Conservation (phyloP, 2,329 filamentous ascomycete genomes). For the Sporothrix schenckii region DNA sequence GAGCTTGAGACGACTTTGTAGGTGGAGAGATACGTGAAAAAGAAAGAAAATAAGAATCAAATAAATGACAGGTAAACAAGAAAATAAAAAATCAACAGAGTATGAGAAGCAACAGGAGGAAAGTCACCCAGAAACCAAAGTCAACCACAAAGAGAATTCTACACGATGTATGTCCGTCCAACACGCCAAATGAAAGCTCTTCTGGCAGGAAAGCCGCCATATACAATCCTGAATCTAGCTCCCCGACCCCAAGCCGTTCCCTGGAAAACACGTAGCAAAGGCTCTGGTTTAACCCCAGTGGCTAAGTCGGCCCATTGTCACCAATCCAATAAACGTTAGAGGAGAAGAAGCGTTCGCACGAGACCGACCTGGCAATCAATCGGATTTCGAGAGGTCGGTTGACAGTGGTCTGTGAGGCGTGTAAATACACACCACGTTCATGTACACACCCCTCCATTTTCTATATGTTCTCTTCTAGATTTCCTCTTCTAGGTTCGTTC, state of each 20-base stretch:
- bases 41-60: not conserved
- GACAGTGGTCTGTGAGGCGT: not conserved
- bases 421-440: not conserved
- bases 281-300: not conserved
- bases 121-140: not conserved
- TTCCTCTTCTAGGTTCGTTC: not conserved
- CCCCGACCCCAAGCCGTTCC: not conserved
- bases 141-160: not conserved
- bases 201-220: not conserved
- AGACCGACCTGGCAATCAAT: not conserved
- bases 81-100: not conserved
- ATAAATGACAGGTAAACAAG: not conserved
- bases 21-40: not conserved
- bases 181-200: not conserved
- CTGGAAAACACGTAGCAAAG: not conserved
- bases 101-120: not conserved
- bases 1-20: not conserved
- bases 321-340: conserved; percentile 8
- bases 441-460: not conserved
- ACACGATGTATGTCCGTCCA: not conserved
- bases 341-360: not conserved
- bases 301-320: not conserved
- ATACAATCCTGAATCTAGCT: not conserved
- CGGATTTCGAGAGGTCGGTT: conserved; percentile 2
- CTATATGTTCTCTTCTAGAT: not conserved